A percentile compares a stretch with the other conserved stretches of the same genome.
Evolutionary conservation across 345 rosid species (phyloP).

Genomic region (Hypericum perforatum): DNA sequence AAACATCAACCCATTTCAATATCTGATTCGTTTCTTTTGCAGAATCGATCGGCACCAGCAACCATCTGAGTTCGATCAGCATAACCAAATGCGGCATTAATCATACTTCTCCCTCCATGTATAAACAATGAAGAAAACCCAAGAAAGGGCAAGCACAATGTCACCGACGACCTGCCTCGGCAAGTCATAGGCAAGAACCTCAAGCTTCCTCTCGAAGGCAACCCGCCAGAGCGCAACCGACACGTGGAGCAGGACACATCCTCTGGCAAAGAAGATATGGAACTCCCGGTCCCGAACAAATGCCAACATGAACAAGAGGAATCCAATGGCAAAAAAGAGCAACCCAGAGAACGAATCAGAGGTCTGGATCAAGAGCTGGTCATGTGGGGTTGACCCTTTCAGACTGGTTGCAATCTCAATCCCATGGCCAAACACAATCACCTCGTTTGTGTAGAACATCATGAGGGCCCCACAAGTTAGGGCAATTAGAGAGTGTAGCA

Average conservation of each 20-base stretch:
- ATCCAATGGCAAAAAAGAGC: conserved; percentile 16
- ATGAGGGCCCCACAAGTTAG: conserved; percentile 15
- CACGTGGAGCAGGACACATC: conserved; percentile 15
- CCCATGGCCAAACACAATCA: conserved; percentile 11
- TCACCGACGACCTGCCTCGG: conserved; percentile 16
- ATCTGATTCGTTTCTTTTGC: too few relatives aligned
- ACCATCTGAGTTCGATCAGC: too few relatives aligned
- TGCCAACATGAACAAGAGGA: conserved; percentile 17
- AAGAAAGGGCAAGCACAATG: conserved; percentile 14
- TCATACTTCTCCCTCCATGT: conserved; percentile 21
- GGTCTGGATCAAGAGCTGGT: conserved; percentile 21
- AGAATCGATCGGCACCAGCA: too few relatives aligned
- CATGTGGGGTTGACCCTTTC: conserved; percentile 17
- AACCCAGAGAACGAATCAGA: conserved; percentile 21
- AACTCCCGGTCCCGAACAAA: conserved; percentile 15
- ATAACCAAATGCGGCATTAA: neutral
- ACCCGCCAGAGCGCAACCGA: conserved; percentile 17
- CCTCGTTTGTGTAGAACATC: conserved; percentile 18
- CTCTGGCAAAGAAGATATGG: conserved; percentile 19
- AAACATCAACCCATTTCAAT: too few relatives aligned
- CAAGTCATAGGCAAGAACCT: conserved; percentile 15
- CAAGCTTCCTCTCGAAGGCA: conserved; percentile 15
- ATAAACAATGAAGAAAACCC: conserved; percentile 16
- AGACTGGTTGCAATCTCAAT: conserved; percentile 16
- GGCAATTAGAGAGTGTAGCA: conserved; percentile 18